Percentiles rank a stretch among this genome's conserved stretches.
Evolutionary conservation across 2,329 filamentous ascomycete genomes (phyloP).

Genomic region (Didymella pomorum): DNA sequence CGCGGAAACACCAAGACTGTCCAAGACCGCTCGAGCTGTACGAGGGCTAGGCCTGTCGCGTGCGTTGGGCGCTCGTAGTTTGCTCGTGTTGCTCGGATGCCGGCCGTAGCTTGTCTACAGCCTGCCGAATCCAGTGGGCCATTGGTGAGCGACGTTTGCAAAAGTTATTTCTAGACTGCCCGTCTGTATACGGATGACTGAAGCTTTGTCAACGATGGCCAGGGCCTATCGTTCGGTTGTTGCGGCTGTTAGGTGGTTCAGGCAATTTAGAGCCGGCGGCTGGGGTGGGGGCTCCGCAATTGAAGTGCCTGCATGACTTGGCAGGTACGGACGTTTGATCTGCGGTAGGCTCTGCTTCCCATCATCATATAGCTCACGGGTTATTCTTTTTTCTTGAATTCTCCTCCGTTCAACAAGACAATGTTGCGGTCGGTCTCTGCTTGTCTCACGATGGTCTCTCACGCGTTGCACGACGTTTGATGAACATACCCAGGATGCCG

Average conservation of each 20-base stretch:
- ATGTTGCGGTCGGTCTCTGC: background rate
- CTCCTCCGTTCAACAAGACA: no score
- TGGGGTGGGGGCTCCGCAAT: background rate
- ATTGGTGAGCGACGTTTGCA: conserved; percentile 10
- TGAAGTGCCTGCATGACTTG: conserved; percentile 6
- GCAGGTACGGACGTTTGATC: conserved; percentile 9
- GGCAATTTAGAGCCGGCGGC: conserved; percentile 6
- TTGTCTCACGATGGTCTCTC: background rate
- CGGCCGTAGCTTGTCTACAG: conserved; percentile 2
- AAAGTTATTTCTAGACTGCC: conserved; percentile 9
- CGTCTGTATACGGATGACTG: conserved; percentile 2
- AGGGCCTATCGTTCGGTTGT: conserved; percentile 1
- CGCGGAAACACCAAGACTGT: conserved; percentile 7
- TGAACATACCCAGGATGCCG: background rate
- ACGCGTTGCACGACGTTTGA: background rate
- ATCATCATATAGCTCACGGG: background rate
- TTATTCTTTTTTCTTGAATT: background rate
- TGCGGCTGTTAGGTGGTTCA: conserved; percentile 2
- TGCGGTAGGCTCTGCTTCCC: background rate
- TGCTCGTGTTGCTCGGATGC: conserved; percentile 4
- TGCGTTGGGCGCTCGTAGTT: conserved; percentile 8
- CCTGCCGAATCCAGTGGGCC: background rate
- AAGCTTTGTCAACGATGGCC: background rate
- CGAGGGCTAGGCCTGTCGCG: conserved; percentile 1
- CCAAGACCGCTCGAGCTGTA: conserved; percentile 10